Evolutionary conservation across 2,329 filamentous ascomycete species (phyloP).

Genomic region (Fusarium sp.): DNA sequence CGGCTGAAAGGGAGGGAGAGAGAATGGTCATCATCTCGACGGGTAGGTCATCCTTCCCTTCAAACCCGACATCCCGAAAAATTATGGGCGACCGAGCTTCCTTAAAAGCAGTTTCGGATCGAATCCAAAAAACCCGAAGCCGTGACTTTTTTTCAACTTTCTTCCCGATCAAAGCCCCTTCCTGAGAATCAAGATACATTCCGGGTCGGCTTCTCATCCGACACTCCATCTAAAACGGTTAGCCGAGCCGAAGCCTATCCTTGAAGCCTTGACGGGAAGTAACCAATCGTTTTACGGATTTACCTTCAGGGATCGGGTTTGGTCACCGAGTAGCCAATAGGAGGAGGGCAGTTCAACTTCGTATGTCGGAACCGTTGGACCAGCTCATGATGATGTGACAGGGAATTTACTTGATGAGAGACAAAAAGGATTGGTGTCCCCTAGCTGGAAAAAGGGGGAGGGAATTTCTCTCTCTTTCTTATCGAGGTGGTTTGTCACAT

Average conservation of each 20-base stretch:
- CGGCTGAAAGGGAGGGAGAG: not conserved
- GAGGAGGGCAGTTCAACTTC: not conserved
- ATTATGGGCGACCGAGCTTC: not conserved
- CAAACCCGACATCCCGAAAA: constrained; percentile 11
- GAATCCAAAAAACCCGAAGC: not conserved
- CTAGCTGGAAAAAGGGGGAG: not conserved
- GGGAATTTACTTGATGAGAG: not conserved
- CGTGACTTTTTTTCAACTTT: not conserved
- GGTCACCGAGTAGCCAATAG: not conserved
- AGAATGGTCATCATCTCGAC: not conserved
- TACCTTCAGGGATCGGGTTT: not conserved
- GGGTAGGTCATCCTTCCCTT: not conserved
- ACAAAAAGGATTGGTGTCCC: not conserved
- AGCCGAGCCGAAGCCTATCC: not conserved
- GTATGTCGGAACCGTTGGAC: not conserved
- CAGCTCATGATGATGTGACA: not conserved
- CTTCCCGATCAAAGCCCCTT: not conserved
- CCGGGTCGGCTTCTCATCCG: constrained; percentile 20
- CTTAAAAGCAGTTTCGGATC: not conserved
- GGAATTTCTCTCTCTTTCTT: not conserved
- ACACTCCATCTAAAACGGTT: not conserved
- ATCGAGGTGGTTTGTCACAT: not conserved
- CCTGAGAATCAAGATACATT: not conserved
- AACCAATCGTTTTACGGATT: not conserved
- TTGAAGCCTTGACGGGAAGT: not conserved